These are phyloP conservation scores for Ogataea dorogensis DNA, from an alignment of 805 yeast genomes.

Conservation along the genomic window DNA sequence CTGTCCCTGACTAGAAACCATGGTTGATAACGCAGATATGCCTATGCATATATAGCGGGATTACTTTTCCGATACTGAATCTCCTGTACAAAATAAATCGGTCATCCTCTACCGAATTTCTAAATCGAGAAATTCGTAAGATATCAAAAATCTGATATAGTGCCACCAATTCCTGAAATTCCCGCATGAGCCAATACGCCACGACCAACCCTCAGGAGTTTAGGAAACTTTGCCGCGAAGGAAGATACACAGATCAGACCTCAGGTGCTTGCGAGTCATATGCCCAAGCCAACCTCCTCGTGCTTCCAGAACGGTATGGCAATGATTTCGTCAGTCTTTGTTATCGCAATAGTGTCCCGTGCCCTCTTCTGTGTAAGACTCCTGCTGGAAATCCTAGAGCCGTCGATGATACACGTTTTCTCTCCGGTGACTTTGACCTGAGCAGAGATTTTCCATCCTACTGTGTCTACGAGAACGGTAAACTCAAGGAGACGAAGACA, in stretches of 20 bases:
- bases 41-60: not conserved
- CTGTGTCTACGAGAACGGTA: constrained; percentile 35
- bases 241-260: constrained; percentile 9
- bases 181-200: constrained; percentile 1
- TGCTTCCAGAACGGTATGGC: constrained; percentile 34
- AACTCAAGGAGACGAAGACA: constrained; percentile 23
- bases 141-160: constrained; percentile 1
- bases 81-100: not conserved
- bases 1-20: constrained; percentile 1
- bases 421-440: constrained; percentile 29
- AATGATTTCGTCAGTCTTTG: constrained; percentile 38
- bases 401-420: constrained; percentile 20
- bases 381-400: constrained; percentile 25
- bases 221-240: constrained; percentile 7
- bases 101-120: not conserved
- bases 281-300: constrained; percentile 40
- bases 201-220: constrained; percentile 8
- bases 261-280: constrained; percentile 26
- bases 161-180: not conserved
- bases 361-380: constrained; percentile 33
- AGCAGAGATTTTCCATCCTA: constrained; percentile 38
- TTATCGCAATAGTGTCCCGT: constrained; percentile 38
- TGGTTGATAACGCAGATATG: not conserved
- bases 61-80: not conserved
- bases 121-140: not conserved